Evolutionary conservation across 768 basidiomycete genomes (phyloP).

Genomic region (Russula vinacea): DNA sequence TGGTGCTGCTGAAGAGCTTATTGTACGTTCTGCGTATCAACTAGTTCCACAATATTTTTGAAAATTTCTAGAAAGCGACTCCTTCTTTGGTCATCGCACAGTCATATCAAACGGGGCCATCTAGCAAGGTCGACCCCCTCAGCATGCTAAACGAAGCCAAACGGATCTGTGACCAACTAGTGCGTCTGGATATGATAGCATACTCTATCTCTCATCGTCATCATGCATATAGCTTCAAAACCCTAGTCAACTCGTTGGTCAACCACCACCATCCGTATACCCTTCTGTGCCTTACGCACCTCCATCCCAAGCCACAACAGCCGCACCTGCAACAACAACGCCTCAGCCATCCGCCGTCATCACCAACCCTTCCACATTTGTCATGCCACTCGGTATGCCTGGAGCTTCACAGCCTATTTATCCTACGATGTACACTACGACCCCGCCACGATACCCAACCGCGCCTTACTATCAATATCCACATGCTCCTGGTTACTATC

Average conservation of each 20-base stretch:
- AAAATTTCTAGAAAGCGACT: conserved; percentile 46
- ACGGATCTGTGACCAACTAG: conserved; percentile 71
- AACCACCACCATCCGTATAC: conserved; percentile 61
- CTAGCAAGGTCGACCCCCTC: conserved; percentile 68
- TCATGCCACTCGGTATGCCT: conserved; percentile 55
- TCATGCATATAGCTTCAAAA: conserved; percentile 56
- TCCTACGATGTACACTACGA: conserved; percentile 38
- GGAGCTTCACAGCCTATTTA: conserved; percentile 44
- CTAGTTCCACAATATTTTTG: conserved; percentile 19
- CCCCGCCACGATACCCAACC: conserved; percentile 51
- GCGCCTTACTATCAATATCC: conserved; percentile 62
- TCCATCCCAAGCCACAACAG: conserved; percentile 33
- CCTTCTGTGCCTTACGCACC: conserved; percentile 37
- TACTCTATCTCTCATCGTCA: conserved; percentile 21
- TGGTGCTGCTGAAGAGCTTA: conserved; percentile 77
- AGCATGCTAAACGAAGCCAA: conserved; percentile 74
- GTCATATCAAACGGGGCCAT: conserved; percentile 72
- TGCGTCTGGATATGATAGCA: conserved; percentile 37
- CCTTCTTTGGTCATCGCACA: conserved; percentile 73
- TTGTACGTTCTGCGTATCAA: conserved; percentile 49
- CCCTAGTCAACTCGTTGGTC: conserved; percentile 63
- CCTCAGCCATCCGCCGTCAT: conserved; percentile 50
- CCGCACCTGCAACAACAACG: conserved; percentile 37
- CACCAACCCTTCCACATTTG: conserved; percentile 69
- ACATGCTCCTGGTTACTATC: conserved; percentile 36